These are phyloP conservation scores for Roridomyces roridus DNA, from an alignment of 768 basidiomycete genomes.

Conservation along the genomic window DNA sequence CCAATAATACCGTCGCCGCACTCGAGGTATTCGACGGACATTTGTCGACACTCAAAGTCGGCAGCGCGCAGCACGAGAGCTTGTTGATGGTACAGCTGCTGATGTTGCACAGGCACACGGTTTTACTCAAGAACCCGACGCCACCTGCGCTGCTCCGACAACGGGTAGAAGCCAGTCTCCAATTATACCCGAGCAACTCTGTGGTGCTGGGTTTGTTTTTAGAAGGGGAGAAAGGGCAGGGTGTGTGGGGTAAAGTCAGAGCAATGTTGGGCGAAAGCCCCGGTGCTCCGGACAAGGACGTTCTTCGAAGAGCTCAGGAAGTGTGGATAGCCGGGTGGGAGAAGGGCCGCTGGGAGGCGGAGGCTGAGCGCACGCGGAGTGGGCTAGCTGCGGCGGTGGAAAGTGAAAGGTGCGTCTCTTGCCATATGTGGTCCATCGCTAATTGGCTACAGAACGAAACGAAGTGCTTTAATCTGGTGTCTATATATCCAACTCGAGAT, in stretches of 20 bases:
- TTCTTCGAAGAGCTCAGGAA: conserved; percentile 66
- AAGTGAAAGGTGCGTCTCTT: conserved; percentile 62
- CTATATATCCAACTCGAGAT: conserved; percentile 83
- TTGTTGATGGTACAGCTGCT: conserved; percentile 59
- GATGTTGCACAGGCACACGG: conserved; percentile 66
- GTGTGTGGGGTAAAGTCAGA: conserved; percentile 78
- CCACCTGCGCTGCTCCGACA: conserved; percentile 65
- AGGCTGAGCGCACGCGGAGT: conserved; percentile 72
- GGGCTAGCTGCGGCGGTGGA: conserved; percentile 68
- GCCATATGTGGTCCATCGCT: conserved; percentile 3
- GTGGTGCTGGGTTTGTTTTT: conserved; percentile 75
- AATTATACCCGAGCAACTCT: conserved; percentile 71
- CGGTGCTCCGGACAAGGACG: conserved; percentile 53
- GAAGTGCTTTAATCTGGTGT: conserved; percentile 73
- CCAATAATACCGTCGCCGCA: conserved; percentile 41
- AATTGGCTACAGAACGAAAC: conserved; percentile 58
- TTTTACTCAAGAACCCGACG: conserved; percentile 59
- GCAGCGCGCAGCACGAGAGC: conserved; percentile 53
- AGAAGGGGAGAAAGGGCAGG: conserved; percentile 78
- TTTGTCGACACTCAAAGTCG: conserved; percentile 34
- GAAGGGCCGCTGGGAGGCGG: conserved; percentile 69
- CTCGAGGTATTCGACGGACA: conserved; percentile 42
- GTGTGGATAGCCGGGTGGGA: conserved; percentile 87
- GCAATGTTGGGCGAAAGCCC: conserved; percentile 56
- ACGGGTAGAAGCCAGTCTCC: conserved; percentile 58